Evolutionary conservation across 148 eudicot genomes (phyloP), one percentile per base, ranked within the genome.

Genomic region (Nepenthes gracilis): DNA sequence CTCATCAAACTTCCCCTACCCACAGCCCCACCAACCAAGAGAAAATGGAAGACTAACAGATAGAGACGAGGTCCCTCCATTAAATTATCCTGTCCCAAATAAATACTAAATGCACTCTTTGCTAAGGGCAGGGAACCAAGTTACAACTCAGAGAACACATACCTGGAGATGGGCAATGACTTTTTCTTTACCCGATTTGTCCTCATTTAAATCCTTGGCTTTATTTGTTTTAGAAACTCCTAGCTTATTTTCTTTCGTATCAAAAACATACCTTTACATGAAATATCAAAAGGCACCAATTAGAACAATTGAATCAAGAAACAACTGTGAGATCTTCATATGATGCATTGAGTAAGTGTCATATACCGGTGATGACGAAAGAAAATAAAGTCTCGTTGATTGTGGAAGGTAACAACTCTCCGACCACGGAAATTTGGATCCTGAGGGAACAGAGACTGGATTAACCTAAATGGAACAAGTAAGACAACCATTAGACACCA

Each of bases 301-400:
- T 14, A 70, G 54, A 53, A 66, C 15, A 59, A 13, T 12, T 55
- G 55, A 33, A 43, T 35, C 59, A 23, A 37, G 0, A 67, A 5
- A 51, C 54, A 38, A 2, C 2, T 9, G 14, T 12, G 12, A 23
- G 9, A 48, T 60, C 5, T 5, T 14, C 49, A 48, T 38, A 61
- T 37, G 35, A 14, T 37, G 15, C n/a, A 53, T 10, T 47, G 55
- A 14, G 14, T 34, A 38, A 53, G 33, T 3, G 6, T 12, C 55
- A 68, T 74, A 54, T 53, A 93, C 98, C 98, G 80, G 74, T 93
- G 98, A 76, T 93, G 98, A 54, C 98, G 95, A 72, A 93, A 88
- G 80, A 93, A 93, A 64, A 93, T 84, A 60, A 82, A 93, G 70
- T 93, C 98, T 37, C 98, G 83, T 64, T 93, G 98, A 75, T 88